Evolutionary conservation across 306 rosid species (phyloP), one percentile per base, ranked within the genome.

Genomic region (Quercus wislizeni): DNA sequence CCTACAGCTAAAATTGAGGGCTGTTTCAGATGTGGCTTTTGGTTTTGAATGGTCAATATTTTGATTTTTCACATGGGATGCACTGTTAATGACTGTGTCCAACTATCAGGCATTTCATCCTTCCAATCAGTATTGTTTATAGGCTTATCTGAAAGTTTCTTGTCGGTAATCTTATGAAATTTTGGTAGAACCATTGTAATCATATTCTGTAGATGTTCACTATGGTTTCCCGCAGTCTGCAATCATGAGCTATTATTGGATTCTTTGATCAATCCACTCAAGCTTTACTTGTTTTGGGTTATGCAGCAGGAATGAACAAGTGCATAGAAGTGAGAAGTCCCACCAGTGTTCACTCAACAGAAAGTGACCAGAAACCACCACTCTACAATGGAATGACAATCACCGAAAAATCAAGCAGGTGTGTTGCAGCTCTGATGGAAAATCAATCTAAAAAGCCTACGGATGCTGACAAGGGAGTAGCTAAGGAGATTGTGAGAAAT

Each of bases 251-350:
- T 69, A 21, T n/a, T 25, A 55, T 73, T 65, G 4, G 15, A 35
- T 43, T 25, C 59, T 74, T 55, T 11, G 56, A 23, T 13, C 30
- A 18, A 30, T 30, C 38, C 35, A 69, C 21, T 55, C 17, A 59
- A 25, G 62, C 71, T 2, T 43, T 76, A 14, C 72, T 71, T 35
- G 19, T 35, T 27, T 58, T 18, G 13, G 19, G 13, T 58, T 69
- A 64, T 21, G 13, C 20, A 71, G 33, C 73, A 77, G 87, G 85
- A 67, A 21, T 56, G 59, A 68, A 55, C 51, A 77, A 51, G 57
- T 61, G 84, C 30, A 18, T 75, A 6, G 88, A 92, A 59, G 82
- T 27, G 5, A 75, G 83, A 55, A 89, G 90, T 49, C 82, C 81
- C 6, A 56, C 69, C 15, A 73, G 84, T 69, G 62, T 7, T 18